Percentiles rank a stretch among this genome's conserved stretches.
These are phyloP conservation scores for Galeopsis tetrahit DNA, from an alignment of 257 asterid species.

Conservation along the genomic window DNA sequence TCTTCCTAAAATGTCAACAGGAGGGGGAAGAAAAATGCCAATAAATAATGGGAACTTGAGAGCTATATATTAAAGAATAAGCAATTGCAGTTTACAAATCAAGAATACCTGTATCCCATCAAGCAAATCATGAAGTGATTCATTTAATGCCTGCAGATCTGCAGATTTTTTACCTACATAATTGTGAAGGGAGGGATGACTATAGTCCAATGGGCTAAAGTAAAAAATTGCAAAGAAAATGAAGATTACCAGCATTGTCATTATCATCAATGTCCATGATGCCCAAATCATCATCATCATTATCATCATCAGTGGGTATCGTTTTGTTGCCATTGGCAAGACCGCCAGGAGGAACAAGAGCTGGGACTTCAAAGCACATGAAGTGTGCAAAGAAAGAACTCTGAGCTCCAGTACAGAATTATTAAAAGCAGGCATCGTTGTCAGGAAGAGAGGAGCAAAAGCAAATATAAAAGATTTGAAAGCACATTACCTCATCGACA, in stretches of 20 bases:
- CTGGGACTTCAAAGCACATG: slow-evolving; percentile 99
- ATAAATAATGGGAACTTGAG: slow-evolving; percentile 23
- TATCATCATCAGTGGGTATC: slow-evolving; percentile 54
- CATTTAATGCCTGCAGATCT: slow-evolving; percentile 87
- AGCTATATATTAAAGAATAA: slow-evolving; percentile 27
- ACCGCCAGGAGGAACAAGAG: slow-evolving; percentile 92
- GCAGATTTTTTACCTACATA: slow-evolving; percentile 67
- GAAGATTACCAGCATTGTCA: slow-evolving; percentile 68
- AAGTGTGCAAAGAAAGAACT: slow-evolving; percentile 99
- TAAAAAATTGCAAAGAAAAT: slow-evolving; percentile 28
- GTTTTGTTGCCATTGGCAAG: slow-evolving; percentile 63
- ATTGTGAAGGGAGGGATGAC: slow-evolving; percentile 29
- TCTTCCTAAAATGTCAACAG: slow-evolving; percentile 71
- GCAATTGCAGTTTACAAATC: slow-evolving; percentile 31
- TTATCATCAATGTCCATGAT: slow-evolving; percentile 90
- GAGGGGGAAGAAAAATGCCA: slow-evolving; percentile 16
- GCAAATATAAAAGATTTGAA: slow-evolving; percentile 26
- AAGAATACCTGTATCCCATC: slow-evolving; percentile 91
- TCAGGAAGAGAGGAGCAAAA: slow-evolving; percentile 25
- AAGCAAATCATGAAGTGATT: slow-evolving; percentile 86
- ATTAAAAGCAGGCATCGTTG: slow-evolving; percentile 26
- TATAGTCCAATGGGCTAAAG: slow-evolving; percentile 25
- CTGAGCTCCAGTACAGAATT: slow-evolving; percentile 48
- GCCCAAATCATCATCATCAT: slow-evolving; percentile 94
- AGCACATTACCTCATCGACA: slow-evolving; percentile 79